phyloP scores from a whole-genome alignment of 2,329 filamentous ascomycete species.

The Monosporascus sp. region DNA sequence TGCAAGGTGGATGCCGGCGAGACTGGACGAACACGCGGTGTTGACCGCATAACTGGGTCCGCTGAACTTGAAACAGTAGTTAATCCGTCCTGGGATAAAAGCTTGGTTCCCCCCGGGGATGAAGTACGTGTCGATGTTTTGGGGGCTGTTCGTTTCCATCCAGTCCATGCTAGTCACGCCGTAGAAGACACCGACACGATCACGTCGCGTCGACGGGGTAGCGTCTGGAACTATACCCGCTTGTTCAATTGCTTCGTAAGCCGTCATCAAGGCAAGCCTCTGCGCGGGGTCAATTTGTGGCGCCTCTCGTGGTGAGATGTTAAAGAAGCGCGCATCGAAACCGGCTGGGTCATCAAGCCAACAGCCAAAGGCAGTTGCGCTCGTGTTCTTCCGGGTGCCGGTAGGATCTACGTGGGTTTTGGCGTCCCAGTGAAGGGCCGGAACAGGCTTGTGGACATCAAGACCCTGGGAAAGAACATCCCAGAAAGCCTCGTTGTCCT shows the following conservation, averaged over 20 bases:
- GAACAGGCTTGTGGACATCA: slow-evolving; percentile 18
- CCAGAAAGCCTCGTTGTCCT: slow-evolving; percentile 19
- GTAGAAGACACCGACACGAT: slow-evolving; percentile 17
- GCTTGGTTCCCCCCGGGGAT: slow-evolving; percentile 29
- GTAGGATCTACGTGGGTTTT: slow-evolving; percentile 17
- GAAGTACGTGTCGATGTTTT: slow-evolving; percentile 46
- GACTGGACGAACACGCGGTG: slow-evolving; percentile 24
- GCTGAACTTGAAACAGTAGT: slow-evolving; percentile 29
- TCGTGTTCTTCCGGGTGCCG: slow-evolving; percentile 14
- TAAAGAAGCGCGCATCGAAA: slow-evolving; percentile 20
- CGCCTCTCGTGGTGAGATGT: slow-evolving; percentile 18
- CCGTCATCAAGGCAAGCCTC: slow-evolving; percentile 56
- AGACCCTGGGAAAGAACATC: slow-evolving; percentile 16
- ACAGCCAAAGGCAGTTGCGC: slow-evolving; percentile 8
- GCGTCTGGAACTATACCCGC: slow-evolving; percentile 32
- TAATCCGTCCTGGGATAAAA: slow-evolving; percentile 31
- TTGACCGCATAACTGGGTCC: slow-evolving; percentile 24
- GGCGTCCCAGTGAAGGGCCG: slow-evolving; percentile 11
- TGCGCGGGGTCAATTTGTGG: slow-evolving; percentile 56
- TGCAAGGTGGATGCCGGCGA: slow-evolving; percentile 17
- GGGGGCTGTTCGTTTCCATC: slow-evolving; percentile 56
- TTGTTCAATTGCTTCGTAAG: slow-evolving; percentile 63
- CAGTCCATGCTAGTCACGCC: slow-evolving; percentile 30
- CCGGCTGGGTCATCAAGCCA: slow-evolving; percentile 14
- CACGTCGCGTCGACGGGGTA: slow-evolving; percentile 10